Base-by-base conservation (phyloP, 2,329 filamentous ascomycete species). In the Aspergillus persii region DNA sequence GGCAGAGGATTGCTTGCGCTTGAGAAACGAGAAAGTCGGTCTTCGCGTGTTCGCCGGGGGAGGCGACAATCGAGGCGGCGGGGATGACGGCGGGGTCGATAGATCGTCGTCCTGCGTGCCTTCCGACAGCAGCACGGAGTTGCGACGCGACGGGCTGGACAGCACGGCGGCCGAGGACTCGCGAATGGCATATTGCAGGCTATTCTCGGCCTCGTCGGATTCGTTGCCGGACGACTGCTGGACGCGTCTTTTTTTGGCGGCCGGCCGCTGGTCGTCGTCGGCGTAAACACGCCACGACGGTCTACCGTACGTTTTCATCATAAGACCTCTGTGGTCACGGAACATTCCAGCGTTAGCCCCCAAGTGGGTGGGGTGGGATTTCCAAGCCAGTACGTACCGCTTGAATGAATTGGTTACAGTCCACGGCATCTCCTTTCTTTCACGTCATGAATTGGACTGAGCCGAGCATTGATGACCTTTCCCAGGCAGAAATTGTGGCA, bases 81-180 rank as follows among this genome's bases (percentile, higher is more conserved):
- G 80, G 57, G 81, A 83, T 8, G 81, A 83, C 3, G 82, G 82
- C 39, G 82, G 81, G 47, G 80, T 83, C 41, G 79, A 78, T 39
- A 78, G 71, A 59, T 76, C 76, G 66, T 77, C 76, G 30, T 79
- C 77, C 30, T 75, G 72, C 7, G 75, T 76, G 41, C 68, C 73
- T 63, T 77, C 76, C 2, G 78, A 80, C 61, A 77, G 74, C 39
- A 77, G 69, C 18, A 77, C 70, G 6, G 78, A 80, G 61, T 78
- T 78, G 58, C 77, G 78, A 66, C 78, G 78, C 64, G 78, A 80
- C 8, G 78, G 77, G 54, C 77, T 80, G 12, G 78, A 80, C 23
- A 78, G 69, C 23, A 80, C 67, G 15, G 75, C 77, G 7, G 78
- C 75, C 30, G 78, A 79, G 0, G 78, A 80, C 61, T 80, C 78